Evolutionary conservation across 2,329 filamentous ascomycete species (phyloP).

Genomic region (Truncatella angustata): DNA sequence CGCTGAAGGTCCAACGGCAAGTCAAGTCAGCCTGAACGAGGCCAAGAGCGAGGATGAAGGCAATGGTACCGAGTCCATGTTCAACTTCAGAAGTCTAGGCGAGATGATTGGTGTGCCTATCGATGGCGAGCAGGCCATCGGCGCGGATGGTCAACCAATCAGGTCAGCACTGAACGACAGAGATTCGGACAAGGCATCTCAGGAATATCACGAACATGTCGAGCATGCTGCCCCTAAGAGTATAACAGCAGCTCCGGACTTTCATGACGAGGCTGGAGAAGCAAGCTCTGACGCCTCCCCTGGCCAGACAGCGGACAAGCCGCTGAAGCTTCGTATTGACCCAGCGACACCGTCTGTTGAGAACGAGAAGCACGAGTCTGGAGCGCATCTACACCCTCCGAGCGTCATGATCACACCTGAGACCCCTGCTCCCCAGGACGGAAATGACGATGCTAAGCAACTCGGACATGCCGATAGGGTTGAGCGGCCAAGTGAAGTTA

Average conservation of each 20-base stretch:
- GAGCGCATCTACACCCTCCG: not conserved
- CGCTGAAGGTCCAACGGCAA: slow-evolving; percentile 49
- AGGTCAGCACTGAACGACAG: slow-evolving; percentile 23
- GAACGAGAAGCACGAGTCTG: not conserved
- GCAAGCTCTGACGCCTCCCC: not conserved
- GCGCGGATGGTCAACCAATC: not conserved
- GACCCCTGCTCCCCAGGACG: slow-evolving; percentile 37
- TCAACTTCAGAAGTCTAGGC: slow-evolving; percentile 86
- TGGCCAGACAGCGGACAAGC: no score
- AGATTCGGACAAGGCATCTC: slow-evolving; percentile 30
- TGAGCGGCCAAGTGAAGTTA: slow-evolving; percentile 32
- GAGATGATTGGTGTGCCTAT: slow-evolving; percentile 73
- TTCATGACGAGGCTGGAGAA: not conserved
- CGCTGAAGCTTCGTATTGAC: not conserved
- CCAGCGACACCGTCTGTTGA: not conserved
- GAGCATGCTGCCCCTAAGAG: slow-evolving; percentile 21
- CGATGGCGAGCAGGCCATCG: slow-evolving; percentile 36
- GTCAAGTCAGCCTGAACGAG: slow-evolving; percentile 50
- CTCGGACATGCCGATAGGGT: slow-evolving; percentile 38
- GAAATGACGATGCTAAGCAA: slow-evolving; percentile 39
- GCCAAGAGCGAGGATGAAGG: slow-evolving; percentile 50
- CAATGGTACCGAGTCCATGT: slow-evolving; percentile 70
- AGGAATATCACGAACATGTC: slow-evolving; percentile 31
- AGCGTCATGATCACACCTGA: slow-evolving; percentile 46
- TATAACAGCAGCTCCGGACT: slow-evolving; percentile 6